Conservation (phyloP, 371 early-diverging fungal genomes). For the Parasitella parasitica region DNA sequence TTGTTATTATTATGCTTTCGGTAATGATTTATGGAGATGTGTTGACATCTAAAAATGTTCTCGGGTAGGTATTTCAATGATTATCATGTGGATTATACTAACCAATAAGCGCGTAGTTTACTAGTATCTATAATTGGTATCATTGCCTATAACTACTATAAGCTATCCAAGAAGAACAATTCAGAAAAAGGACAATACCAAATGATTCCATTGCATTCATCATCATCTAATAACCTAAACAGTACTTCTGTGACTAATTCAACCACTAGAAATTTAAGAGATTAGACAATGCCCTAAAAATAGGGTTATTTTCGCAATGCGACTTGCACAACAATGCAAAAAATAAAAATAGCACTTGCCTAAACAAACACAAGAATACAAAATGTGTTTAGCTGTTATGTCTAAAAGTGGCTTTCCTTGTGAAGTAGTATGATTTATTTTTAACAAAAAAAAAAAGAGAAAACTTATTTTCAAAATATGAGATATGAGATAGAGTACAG, state of each 20-base stretch:
- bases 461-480: background rate
- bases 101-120: constrained; percentile 31
- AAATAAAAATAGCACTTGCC: background rate
- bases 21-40: constrained; percentile 57
- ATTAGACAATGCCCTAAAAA: constrained; percentile 2
- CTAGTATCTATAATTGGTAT: constrained; percentile 63
- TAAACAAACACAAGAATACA: background rate
- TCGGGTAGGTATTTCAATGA: constrained; percentile 37
- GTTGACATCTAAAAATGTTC: constrained; percentile 43
- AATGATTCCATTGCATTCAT: constrained; percentile 25
- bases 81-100: background rate
- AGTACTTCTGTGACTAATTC: background rate
- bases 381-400: background rate
- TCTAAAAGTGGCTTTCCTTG: background rate
- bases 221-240: background rate
- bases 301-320: background rate
- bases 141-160: constrained; percentile 59
- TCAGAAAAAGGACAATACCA: constrained; percentile 25
- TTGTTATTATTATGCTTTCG: constrained; percentile 51
- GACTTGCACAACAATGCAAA: background rate
- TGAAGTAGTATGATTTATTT: background rate
- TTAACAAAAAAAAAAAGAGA: background rate
- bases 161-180: constrained; percentile 35
- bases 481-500: background rate
- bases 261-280: constrained; percentile 15